Evolutionary conservation across 2,329 filamentous ascomycete species (phyloP).

Genomic region (Penicillium sp.): DNA sequence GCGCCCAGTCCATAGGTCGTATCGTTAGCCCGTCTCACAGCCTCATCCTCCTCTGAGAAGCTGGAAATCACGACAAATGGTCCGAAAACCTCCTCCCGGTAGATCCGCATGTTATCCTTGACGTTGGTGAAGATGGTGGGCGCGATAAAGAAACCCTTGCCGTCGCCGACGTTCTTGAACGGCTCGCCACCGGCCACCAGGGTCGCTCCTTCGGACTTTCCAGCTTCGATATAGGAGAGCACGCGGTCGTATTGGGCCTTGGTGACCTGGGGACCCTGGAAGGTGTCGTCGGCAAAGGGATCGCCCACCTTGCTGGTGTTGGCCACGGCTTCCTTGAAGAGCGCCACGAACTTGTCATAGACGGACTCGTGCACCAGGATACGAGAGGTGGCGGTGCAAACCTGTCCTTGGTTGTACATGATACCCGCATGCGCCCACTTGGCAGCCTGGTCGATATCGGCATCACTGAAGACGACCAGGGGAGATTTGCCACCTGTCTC

Average conservation of each 20-base stretch:
- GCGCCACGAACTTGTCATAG: slow-evolving; percentile 27
- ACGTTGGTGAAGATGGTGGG: slow-evolving; percentile 53
- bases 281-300: slow-evolving; percentile 31
- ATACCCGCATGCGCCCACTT: too few relatives aligned
- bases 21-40: slow-evolving; percentile 52
- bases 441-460: too few relatives aligned
- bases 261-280: slow-evolving; percentile 32
- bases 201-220: slow-evolving; percentile 62
- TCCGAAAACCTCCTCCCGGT: slow-evolving; percentile 55
- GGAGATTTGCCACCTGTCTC: slow-evolving; percentile 45
- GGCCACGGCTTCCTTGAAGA: slow-evolving; percentile 27
- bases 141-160: slow-evolving; percentile 58
- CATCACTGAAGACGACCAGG: slow-evolving; percentile 40
- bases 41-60: slow-evolving; percentile 54
- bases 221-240: slow-evolving; percentile 59
- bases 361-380: too few relatives aligned
- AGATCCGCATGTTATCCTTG: slow-evolving; percentile 50
- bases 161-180: slow-evolving; percentile 45
- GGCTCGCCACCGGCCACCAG: slow-evolving; percentile 55
- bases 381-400: too few relatives aligned
- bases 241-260: slow-evolving; percentile 43
- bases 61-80: slow-evolving; percentile 52
- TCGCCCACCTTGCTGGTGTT: slow-evolving; percentile 31
- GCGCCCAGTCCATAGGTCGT: slow-evolving; percentile 31
- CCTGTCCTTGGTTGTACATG: too few relatives aligned